phyloP scores from a whole-genome alignment of 2,329 filamentous ascomycete species.

The Fusarium poae region DNA sequence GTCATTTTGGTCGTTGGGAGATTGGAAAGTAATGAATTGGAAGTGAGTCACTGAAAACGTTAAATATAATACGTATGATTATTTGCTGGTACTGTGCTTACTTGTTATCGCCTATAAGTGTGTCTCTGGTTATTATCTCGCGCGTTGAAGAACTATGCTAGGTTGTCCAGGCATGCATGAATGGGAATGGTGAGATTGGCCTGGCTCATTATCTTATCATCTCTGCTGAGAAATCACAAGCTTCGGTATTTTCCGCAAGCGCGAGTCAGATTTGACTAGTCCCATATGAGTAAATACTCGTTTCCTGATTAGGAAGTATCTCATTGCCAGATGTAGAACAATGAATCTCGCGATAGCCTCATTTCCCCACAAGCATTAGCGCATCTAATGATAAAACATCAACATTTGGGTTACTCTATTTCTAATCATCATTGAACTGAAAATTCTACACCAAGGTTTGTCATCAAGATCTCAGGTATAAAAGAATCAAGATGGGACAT shows the following conservation, averaged over 20 bases:
- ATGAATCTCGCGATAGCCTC: not conserved
- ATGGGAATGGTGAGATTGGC: not conserved
- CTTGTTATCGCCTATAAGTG: not conserved
- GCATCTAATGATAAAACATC: not conserved
- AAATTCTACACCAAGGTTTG: rapidly evolving
- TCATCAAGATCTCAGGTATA: rapidly evolving
- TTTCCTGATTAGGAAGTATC: slow-evolving; percentile 24
- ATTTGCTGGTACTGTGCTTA: not conserved
- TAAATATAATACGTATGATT: not conserved
- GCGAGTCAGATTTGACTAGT: not conserved
- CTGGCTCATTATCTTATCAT: not conserved
- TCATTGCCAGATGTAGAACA: not conserved
- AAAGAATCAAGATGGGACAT: not conserved
- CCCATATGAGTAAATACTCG: not conserved
- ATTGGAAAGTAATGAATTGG: slow-evolving; percentile 34
- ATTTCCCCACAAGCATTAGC: not conserved
- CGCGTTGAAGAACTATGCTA: too few species aligned
- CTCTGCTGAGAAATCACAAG: slow-evolving; percentile 22
- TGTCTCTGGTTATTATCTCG: rapidly evolving
- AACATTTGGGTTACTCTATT: rapidly evolving
- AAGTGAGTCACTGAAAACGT: slow-evolving; percentile 25
- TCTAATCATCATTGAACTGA: not conserved
- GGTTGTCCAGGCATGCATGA: not conserved
- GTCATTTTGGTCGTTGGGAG: slow-evolving; percentile 1
- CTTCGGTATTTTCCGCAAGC: too few species aligned